Base-by-base conservation (phyloP, 305 asterid genomes). In the Solanum hybrid region DNA sequence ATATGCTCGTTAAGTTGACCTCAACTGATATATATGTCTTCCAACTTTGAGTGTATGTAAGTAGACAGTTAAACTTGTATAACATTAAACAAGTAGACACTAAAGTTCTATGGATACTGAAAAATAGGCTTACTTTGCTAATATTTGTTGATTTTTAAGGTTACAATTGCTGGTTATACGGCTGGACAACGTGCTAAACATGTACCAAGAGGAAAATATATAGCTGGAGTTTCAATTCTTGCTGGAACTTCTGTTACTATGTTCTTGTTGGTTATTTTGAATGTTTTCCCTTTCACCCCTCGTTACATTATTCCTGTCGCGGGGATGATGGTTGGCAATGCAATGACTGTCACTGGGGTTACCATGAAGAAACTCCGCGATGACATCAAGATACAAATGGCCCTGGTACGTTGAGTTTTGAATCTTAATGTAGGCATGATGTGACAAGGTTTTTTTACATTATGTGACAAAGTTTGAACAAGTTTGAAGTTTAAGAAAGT, bases 311-410 rank as follows among this genome's bases (percentile, higher is more conserved):
- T 97, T 90, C 98, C 99, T 0, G 94, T 97, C 10, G 94, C 98
- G 0, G 99, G 99, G 77, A 96, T 97, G 99, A 95, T 97, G 98
- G 98, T 96, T 42, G 99, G 99, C n/a, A 97, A 97, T 37, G 93
- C 98, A 0, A 97, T 97, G 99, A 97, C 98, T 0, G 99, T 96
- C 45, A 92, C 93, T 79, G 94, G 93, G 1, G 93, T 91, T 4
- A 89, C 94, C 0, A 93, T 92, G 95, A 93, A 93, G 86, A 92
- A 88, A 37, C 94, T 93, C 73, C 90, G 92, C 6, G 95, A 93
- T 89, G 94, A 93, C 86, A 92, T 92, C 92, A 93, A 93, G 91
- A 91, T 90, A 37, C 94, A 93, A 89, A 90, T 56, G 87, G 35
- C 86, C 88, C 60, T 90, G 91, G 95, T 91, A 89, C 73, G 31